These are phyloP conservation scores for Artemisia tridentata DNA, from an alignment of 129 eudicot genomes.

Conservation along the genomic window DNA sequence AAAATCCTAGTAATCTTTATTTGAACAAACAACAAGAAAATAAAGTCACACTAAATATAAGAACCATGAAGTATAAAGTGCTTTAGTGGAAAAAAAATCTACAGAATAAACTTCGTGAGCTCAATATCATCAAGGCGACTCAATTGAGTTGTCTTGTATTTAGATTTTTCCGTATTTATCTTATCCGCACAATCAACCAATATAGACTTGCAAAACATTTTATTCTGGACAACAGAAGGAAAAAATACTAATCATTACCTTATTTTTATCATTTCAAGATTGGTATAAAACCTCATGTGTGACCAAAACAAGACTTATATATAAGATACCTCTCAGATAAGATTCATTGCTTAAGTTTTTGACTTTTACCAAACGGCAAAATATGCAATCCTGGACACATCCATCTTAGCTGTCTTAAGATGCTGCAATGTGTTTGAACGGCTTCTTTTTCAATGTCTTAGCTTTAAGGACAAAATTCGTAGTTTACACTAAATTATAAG, in stretches of 20 bases:
- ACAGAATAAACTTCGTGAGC: too few species aligned
- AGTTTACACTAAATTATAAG: too few species aligned
- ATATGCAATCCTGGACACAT: slow-evolving; percentile 52
- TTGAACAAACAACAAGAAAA: too few species aligned
- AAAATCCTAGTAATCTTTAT: too few species aligned
- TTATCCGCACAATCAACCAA: slow-evolving; percentile 49
- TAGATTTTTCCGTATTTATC: slow-evolving; percentile 34
- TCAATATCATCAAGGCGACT: too few species aligned
- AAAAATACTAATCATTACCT: not conserved
- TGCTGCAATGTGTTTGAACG: slow-evolving; percentile 18
- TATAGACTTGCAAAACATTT: slow-evolving; percentile 50
- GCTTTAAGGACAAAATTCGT: too few species aligned
- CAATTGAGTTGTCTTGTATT: slow-evolving; percentile 32
- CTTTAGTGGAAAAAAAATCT: too few species aligned
- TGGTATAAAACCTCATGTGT: not conserved
- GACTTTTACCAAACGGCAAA: slow-evolving; percentile 23
- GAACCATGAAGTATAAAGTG: too few species aligned
- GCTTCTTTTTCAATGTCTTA: too few species aligned
- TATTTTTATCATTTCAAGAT: not conserved
- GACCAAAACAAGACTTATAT: not conserved
- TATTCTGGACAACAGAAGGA: slow-evolving; percentile 37
- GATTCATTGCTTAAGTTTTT: slow-evolving; percentile 32
- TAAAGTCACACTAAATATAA: too few species aligned
- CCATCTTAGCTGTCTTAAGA: slow-evolving; percentile 44
- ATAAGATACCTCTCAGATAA: slow-evolving; percentile 41